Evolutionary conservation across 2,329 filamentous ascomycete species (phyloP).

Genomic region (Diaporthe capsici): DNA sequence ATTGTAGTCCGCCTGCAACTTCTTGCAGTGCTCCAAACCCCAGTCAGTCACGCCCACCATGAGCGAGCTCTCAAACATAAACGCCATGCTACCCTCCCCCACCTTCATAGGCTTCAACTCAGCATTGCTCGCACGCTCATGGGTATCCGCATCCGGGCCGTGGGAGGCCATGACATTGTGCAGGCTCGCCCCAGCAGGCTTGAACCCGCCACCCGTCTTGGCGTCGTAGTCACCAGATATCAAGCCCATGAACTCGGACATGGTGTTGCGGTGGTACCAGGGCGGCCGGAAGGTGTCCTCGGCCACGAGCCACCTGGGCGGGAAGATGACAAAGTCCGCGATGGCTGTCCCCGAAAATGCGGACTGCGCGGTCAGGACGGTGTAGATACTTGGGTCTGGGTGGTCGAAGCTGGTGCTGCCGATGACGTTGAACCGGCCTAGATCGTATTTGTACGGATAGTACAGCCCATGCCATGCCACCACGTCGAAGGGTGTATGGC

Average conservation of each 20-base stretch:
- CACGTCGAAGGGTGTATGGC: constrained; percentile 82
- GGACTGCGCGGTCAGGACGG: constrained; percentile 75
- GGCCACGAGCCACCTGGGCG: constrained; percentile 78
- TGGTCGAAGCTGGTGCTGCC: constrained; percentile 84
- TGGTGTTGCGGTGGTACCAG: constrained; percentile 80
- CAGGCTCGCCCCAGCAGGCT: constrained; percentile 70
- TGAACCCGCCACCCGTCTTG: constrained; percentile 70
- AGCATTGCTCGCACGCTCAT: constrained; percentile 69
- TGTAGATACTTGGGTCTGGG: constrained; percentile 84
- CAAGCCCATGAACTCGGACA: constrained; percentile 76
- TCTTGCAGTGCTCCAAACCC: constrained; percentile 72
- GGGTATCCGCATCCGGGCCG: constrained; percentile 71
- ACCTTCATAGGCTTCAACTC: constrained; percentile 70
- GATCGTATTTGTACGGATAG: constrained; percentile 86
- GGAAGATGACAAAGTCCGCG: constrained; percentile 81
- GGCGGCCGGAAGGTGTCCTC: constrained; percentile 80
- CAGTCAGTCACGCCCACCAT: constrained; percentile 82
- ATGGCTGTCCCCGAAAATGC: constrained; percentile 72
- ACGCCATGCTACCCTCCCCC: constrained; percentile 73
- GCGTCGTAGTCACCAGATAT: constrained; percentile 73
- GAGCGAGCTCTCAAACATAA: constrained; percentile 78
- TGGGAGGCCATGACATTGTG: constrained; percentile 81
- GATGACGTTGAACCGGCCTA: constrained; percentile 82
- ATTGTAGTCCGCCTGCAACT: constrained; percentile 78
- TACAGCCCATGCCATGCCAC: constrained; percentile 87